Conservation (phyloP, 169 alveolate genomes). For the Eimeria zaria region DNA sequence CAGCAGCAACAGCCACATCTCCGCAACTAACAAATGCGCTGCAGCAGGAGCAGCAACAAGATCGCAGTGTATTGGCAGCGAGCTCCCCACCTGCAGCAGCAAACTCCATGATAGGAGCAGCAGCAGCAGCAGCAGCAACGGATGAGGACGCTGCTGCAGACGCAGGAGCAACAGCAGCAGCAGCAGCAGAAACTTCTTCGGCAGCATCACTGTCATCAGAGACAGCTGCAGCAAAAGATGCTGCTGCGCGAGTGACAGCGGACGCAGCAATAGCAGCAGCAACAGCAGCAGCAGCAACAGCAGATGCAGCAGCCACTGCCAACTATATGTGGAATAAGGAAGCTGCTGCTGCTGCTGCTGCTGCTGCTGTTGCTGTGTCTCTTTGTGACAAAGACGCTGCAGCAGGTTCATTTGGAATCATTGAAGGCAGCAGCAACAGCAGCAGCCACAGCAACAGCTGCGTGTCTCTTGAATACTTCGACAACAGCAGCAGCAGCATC, state of each 20-base stretch:
- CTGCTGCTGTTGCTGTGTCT: conserved; percentile 33
- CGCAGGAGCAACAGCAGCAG: neutral
- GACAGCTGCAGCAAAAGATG: neutral
- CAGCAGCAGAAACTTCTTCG: neutral
- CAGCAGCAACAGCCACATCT: neutral
- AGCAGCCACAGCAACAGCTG: conserved; percentile 33
- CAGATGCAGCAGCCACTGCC: neutral
- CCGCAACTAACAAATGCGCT: neutral
- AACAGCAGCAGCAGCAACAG: neutral
- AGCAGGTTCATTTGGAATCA: neutral
- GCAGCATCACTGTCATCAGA: neutral
- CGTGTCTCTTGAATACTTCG: neutral
- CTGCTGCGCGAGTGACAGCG: neutral
- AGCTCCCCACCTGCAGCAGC: neutral
- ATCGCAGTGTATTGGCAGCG: neutral
- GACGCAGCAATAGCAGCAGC: neutral
- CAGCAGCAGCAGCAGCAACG: neutral
- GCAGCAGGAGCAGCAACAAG: neutral
- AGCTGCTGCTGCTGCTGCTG: neutral
- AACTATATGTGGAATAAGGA: neutral
- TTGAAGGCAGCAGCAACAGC: conserved; percentile 33
- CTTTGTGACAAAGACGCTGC: conserved; percentile 25
- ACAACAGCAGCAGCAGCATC: conserved; percentile 19
- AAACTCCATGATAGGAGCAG: neutral
- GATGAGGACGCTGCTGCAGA: neutral